Base-by-base conservation (phyloP, 2,329 filamentous ascomycete species). In the Beauveria pseudobassiana region DNA sequence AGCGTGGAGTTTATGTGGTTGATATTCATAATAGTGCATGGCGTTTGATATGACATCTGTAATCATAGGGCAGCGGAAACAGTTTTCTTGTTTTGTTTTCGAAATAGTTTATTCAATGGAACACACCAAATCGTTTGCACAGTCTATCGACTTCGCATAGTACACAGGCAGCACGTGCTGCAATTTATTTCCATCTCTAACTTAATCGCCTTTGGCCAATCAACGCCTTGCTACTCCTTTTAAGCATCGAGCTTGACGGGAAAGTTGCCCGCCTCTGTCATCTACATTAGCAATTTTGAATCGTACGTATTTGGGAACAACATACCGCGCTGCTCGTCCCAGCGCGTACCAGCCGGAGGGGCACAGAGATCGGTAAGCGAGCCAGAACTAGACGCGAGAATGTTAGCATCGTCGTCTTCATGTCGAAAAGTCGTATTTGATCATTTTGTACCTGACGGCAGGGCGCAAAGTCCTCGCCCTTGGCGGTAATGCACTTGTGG, bases 401-500 rank as follows among this genome's bases (percentile, higher is more conserved):
- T 57, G 42, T 46, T 56, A 52, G 28, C 9, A 53, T 46, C 9
- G 50, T 18, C 16, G 10, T 12, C 20, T 5, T 20, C 5, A 16
- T 34, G 8, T 49, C 2, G 20, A 4, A 30, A 18, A 16, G 9
- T 55, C 16, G 5, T 7, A n/a, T 14, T 18, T 20, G 10, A 6
- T 16, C 20, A 42, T n/a, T 40, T 62, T 76, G 68, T 87, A 96
- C 93, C 89, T 97, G 93, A 74, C 88, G 89, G 89, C 93, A 98
- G 68, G 93, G 93, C 71, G 90, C 88, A 78, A 98, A 98, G 76
- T 97, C 93, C 84, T 98, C 93, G 79, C 93, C 93, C 87, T 98
- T 98, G 80, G 93, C 93, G 76, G 88, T 83, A 79, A 97, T 92
- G 84, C 95, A 99, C 87, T 99, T 99, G 88, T 99, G 91, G 86